Evolutionary conservation across 495 filamentous ascomycete species (phyloP).

Genomic region (Aspergillus homomorphus): DNA sequence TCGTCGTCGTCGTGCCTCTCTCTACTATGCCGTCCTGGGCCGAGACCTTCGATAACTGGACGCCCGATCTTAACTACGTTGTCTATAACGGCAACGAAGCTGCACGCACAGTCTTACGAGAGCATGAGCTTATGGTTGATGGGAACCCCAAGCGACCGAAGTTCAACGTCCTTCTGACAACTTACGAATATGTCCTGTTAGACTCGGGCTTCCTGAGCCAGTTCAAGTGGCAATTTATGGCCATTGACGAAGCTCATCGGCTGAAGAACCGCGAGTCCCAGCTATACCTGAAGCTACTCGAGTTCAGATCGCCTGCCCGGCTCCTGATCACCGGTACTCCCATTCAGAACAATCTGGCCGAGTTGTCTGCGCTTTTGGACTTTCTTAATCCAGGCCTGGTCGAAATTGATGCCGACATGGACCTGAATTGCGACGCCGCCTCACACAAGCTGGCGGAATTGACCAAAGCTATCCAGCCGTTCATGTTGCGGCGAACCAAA

Average conservation of each 20-base stretch:
- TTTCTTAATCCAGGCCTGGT: slow-evolving; percentile 92
- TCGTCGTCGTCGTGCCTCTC: slow-evolving; percentile 90
- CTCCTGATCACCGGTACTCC: slow-evolving; percentile 96
- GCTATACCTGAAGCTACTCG: slow-evolving; percentile 77
- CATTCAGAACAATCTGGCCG: slow-evolving; percentile 93
- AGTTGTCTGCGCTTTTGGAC: slow-evolving; percentile 87
- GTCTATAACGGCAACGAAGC: slow-evolving; percentile 88
- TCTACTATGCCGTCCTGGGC: slow-evolving; percentile 98
- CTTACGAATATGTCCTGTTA: slow-evolving; percentile 87
- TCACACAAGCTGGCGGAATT: slow-evolving; percentile 68
- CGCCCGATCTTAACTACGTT: slow-evolving; percentile 94
- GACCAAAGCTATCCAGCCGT: slow-evolving; percentile 74
- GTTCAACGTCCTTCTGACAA: slow-evolving; percentile 93
- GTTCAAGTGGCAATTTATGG: slow-evolving; percentile 97
- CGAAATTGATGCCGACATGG: slow-evolving; percentile 83
- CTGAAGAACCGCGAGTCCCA: slow-evolving; percentile 95
- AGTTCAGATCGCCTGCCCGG: slow-evolving; percentile 78
- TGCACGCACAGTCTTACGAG: slow-evolving; percentile 75
- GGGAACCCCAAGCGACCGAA: slow-evolving; percentile 80
- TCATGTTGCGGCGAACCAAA: slow-evolving; percentile 95
- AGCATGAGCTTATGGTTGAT: slow-evolving; percentile 83
- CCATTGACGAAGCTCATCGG: slow-evolving; percentile 93
- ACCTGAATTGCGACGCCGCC: slow-evolving; percentile 66
- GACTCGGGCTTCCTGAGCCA: slow-evolving; percentile 75
- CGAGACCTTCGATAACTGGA: slow-evolving; percentile 95